phyloP scores from a whole-genome alignment of 1,139 yeast genomes.

The Protomyces arabidopsidicola region DNA sequence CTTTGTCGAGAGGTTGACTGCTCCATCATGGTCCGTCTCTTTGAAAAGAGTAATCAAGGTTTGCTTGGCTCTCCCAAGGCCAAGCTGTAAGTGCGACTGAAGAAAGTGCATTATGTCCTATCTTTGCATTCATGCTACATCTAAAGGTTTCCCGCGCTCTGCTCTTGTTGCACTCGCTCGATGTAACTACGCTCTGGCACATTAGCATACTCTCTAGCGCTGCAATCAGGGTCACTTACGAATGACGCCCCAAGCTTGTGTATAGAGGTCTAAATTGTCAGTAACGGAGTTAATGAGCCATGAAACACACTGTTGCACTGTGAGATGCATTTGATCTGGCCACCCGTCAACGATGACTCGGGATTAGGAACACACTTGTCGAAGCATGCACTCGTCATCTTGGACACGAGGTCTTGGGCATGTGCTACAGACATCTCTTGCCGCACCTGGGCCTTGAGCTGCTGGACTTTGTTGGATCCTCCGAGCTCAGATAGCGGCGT shows the following conservation, averaged over 20 bases:
- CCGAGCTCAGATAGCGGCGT: conserved; percentile 16
- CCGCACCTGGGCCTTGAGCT: conserved; percentile 50
- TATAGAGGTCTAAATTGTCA: conserved; percentile 66
- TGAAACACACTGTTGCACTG: neutral
- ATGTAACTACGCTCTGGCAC: conserved; percentile 40
- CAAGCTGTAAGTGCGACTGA: neutral
- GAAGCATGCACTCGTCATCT: conserved; percentile 71
- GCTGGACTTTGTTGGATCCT: conserved; percentile 18
- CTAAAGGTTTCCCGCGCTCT: conserved; percentile 8
- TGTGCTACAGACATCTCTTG: conserved; percentile 67
- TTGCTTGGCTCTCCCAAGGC: conserved; percentile 38
- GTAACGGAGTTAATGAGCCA: conserved; percentile 42
- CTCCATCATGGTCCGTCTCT: conserved; percentile 77
- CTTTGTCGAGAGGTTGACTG: conserved; percentile 79
- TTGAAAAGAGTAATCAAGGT: conserved; percentile 48
- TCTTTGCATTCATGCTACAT: neutral
- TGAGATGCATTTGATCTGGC: conserved; percentile 42
- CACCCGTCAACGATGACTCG: conserved; percentile 45
- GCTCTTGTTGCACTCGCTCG: conserved; percentile 41
- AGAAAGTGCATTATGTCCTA: conserved; percentile 1
- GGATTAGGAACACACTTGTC: conserved; percentile 66
- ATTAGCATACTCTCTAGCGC: neutral
- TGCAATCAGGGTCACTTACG: conserved; percentile 55
- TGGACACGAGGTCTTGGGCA: conserved; percentile 23
- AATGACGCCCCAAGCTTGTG: conserved; percentile 82